Evolutionary conservation across 805 yeast species (phyloP), one percentile per base, ranked within the genome.

Genomic region (Candida morakotiae): DNA sequence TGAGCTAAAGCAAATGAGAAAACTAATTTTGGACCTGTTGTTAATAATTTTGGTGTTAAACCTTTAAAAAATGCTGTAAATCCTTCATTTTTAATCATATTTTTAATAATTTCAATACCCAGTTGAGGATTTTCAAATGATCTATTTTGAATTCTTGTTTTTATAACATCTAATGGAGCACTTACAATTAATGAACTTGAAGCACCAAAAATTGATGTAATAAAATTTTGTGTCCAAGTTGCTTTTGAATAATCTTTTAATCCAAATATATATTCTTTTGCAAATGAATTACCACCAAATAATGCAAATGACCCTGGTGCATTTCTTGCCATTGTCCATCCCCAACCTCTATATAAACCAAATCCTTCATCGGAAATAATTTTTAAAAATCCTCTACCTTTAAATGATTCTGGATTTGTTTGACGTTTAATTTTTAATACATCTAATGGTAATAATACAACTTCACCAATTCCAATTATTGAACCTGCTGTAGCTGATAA

Each of bases 291-390:
- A 67, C 98, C 99, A 51, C 99, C 99, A 51, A 93, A 93, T 40
- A 93, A 72, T 13, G 98, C 96, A 58, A 93, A 93, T 2, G 96
- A 87, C 42, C 99, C 99, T 26, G 99, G 99, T 2, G 98, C 97
- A 61, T 93, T 93, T 77, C 99, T 83, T 30, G 99, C 99, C 51
- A 95, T 95, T 42, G 99, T 93, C 99, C 99, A 93, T 41, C 97
- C 98, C 95, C 97, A 89, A 48, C 99, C 99, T 60, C 96, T 77
- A 71, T 93, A 93, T 51, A 93, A 73, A 17, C 93, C 87, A 42
- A 87, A 74, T 14, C 98, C 98, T 68, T 93, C 98, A 58, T 93
- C 98, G 39, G 71, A 56, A 43, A 93, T 59, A 55, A 93, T 87
- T 64, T 77, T 83, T 49, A 89, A 43, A 68, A 93, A 89, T 9